Evolutionary conservation across 2,329 filamentous ascomycete genomes (phyloP), one percentile per base, ranked within the genome.

Genomic region (Monosporascus sp.): DNA sequence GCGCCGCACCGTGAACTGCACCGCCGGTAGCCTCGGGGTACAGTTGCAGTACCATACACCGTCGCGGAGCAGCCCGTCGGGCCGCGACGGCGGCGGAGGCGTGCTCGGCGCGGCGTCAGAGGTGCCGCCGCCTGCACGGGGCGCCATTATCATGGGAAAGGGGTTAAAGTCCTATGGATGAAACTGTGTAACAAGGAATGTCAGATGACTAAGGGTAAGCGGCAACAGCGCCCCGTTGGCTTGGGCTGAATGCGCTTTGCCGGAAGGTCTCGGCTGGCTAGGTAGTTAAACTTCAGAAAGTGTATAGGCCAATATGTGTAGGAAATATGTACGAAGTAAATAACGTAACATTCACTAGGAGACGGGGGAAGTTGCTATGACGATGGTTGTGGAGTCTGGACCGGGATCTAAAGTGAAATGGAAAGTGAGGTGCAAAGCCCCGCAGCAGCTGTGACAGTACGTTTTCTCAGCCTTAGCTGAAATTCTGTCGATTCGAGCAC

Each of bases 41-140:
- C 81, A 84, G 53, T 83, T 75, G 63, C 74, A 78, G 47, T 70
- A 64, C 74, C 74, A 77, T 35, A 67, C 65, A 3, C 68, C 68
- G 54, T 68, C 63, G 37, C 57, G 56, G 45, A 70, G 68, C 28
- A 64, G 54, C 9, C 69, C 70, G 26, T 62, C 20, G 4, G 17
- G 40, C 40, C 65, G 17, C 9, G 7, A n/a, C n/a, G 17, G n/a
- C 18, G 60, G 44, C 20, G 57, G 56, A 43, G 52, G 48, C 49
- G 58, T 66, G 44, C 56, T 54, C 38, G 60, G 55, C 35, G 58
- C 52, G 11, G 22, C 54, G 20, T 49, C 51, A 44, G 52, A n/a
- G 40, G 55, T 26, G 37, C 47, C 7, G 17, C 44, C 35, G 35
- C 9, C 24, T 15, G 52, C 47, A n/a, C 54, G 35, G 37, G 53